Conservation (phyloP, 108 stramenopile genomes). For the Parietichytrium sp. region DNA sequence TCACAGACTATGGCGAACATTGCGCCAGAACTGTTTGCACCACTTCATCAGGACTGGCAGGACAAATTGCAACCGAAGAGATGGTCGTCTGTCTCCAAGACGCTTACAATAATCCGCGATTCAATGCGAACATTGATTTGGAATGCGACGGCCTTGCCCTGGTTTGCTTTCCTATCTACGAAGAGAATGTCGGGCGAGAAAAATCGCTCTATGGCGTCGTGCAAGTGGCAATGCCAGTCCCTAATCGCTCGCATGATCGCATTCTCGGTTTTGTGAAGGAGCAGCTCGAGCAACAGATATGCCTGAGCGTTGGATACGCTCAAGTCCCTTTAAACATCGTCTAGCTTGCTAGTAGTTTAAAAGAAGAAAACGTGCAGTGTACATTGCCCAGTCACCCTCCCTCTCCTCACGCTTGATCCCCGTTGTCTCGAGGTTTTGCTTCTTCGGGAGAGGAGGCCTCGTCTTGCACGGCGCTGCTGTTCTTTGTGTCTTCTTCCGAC, state of each 20-base stretch:
- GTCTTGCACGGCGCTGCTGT: no score
- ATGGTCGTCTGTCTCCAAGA: not conserved
- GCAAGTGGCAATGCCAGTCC: not conserved
- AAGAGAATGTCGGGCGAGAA: not conserved
- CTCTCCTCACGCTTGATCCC: not conserved
- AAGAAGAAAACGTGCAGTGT: no score
- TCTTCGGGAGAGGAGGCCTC: no score
- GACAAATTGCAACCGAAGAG: not conserved
- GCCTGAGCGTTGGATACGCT: no score
- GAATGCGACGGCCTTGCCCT: not conserved
- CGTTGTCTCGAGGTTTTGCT: not conserved
- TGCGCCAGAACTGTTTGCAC: not conserved
- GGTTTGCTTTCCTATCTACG: not conserved
- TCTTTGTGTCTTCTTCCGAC: no score
- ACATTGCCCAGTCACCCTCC: no score
- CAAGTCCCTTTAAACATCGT: no score
- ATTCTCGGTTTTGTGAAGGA: no score
- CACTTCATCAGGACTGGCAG: not conserved
- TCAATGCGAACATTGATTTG: slow-evolving; percentile 33
- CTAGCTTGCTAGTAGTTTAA: no score
- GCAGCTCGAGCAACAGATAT: no score
- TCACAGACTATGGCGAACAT: not conserved
- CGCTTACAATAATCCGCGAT: slow-evolving; percentile 16
- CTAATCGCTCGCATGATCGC: not conserved
- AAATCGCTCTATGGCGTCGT: not conserved